These are phyloP conservation scores for Handroanthus guayacan DNA, from an alignment of 257 asterid species.

Conservation along the genomic window DNA sequence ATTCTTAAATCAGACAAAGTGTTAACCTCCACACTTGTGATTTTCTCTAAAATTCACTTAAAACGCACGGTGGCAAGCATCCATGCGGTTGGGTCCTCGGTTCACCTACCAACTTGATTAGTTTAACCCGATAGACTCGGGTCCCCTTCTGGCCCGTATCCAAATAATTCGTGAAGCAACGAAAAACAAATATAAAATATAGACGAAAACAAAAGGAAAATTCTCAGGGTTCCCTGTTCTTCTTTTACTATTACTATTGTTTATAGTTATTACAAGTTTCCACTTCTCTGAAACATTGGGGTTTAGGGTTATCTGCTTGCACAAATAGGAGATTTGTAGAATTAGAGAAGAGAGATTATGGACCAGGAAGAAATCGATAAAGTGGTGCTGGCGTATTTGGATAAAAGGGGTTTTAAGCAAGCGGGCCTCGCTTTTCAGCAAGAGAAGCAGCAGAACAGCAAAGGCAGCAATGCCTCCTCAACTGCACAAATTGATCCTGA, in stretches of 20 bases:
- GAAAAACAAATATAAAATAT: too few species aligned
- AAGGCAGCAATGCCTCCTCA: slow-evolving; percentile 55
- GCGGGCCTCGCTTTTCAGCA: slow-evolving; percentile 82
- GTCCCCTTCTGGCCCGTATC: neutral
- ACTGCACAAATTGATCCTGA: slow-evolving; percentile 71
- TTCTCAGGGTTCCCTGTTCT: neutral
- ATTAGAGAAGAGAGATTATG: slow-evolving; percentile 48
- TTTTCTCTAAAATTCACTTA: too few species aligned
- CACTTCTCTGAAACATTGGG: slow-evolving; percentile 9
- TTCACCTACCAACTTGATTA: too few species aligned
- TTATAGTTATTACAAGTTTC: neutral
- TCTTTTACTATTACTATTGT: too few species aligned
- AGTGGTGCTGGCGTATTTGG: slow-evolving; percentile 79
- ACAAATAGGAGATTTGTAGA: slow-evolving; percentile 19
- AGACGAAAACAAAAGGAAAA: too few species aligned
- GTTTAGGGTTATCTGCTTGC: slow-evolving; percentile 22
- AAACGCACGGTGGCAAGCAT: too few species aligned
- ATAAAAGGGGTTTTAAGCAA: slow-evolving; percentile 85
- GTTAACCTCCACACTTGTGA: too few species aligned
- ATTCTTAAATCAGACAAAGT: too few species aligned
- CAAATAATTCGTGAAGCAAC: neutral
- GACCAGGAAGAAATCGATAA: slow-evolving; percentile 85
- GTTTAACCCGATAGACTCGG: too few species aligned
- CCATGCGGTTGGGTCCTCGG: too few species aligned
- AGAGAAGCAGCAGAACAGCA: slow-evolving; percentile 68